Base-by-base conservation (phyloP, 441 rosid genomes). In the Brassica balearica region DNA sequence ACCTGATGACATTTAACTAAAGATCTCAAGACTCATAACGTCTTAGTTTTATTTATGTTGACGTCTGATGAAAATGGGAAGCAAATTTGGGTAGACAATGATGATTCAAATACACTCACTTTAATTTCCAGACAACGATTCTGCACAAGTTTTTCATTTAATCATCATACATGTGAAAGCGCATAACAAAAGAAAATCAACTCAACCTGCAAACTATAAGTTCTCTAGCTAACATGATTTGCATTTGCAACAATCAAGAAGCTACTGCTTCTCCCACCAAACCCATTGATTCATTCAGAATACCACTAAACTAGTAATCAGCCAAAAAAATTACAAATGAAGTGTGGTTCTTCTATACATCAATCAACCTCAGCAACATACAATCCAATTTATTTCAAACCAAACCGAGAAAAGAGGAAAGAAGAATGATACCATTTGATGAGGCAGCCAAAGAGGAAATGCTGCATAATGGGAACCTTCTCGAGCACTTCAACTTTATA, bases 381-480 rank as follows among this genome's bases (percentile, higher is more conserved):
- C 0, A 36, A 29, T 29, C 34, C 34, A 29, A 29, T 29, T 29
- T 17, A 17, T 17, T 17, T 17, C 19, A 17, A 17, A 15, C 17
- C 17, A 15, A 15, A 17, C 19, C 19, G 19, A 17, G 19, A 17
- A 17, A 27, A 23, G 51, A 65, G 20, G n/a, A 22, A 58, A 75
- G 51, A 29, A 70, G 76, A 63, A 12, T 15, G 78, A 71, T 86
- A 95, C 99, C 98, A 95, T 68, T 86, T 88, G 77, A 95, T 87
- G 66, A 95, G 94, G 88, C 84, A 86, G 5, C 99, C 97, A 62
- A 93, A 95, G 61, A 95, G 88, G 76, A 92, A 91, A 88, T 92
- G 97, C 85, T 93, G 99, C 97, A 95, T 91, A 46, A 95, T 91
- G 17, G 98, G 98, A 48, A 90, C 94, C 79, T 95, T 95, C 87